Base-by-base conservation (phyloP, 352 stramenopile genomes). In the Pythium myriotylum region DNA sequence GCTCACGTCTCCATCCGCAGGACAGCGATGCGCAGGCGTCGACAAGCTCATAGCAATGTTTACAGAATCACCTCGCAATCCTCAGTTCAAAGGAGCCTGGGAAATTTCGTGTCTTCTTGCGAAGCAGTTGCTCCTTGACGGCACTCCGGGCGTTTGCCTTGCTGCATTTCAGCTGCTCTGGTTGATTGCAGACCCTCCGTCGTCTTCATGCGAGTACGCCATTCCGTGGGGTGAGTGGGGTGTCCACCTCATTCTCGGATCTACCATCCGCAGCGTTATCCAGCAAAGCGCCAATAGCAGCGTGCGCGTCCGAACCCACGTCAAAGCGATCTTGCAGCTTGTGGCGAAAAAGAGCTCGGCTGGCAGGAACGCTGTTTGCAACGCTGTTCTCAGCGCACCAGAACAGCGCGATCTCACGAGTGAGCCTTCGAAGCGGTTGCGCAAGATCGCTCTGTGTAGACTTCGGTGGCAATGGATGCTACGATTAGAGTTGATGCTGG, bases 141-240 rank as follows among this genome's bases (percentile, higher is more conserved):
- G 65, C 0, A 70, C 74, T 1, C 65, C 81, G 0, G 62, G 56
- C 1, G 77, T 92, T 0, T 89, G 80, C 14, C 50, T 92, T 8
- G 63, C 68, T 5, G 73, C 77, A 0, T 84, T 89, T 10, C 69
- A 89, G 8, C 41, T 94, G 9, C 67, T 94, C 0, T 67, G 73
- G n/a, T 22, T 89, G 2, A 59, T 94, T 4, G 71, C 77, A 4
- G 73, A 87, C 8, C 77, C 84, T 5, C 77, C 74, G 6, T 54
- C 59, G 1, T n/a, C 53, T 0, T 42, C 50, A 9, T 63, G 55
- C 13, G 73, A 75, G 33, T 91, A 81, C 49, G 73, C 72, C 1
- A 88, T 92, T 49, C 84, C 84, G 4, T 94, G 84, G 84, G 76
- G 74, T 0, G 84, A 94, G 24, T 94, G 84, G 84, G 84, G 84